Base-by-base conservation (phyloP, 306 rosid genomes). In the Lathyrus oleraceus region DNA sequence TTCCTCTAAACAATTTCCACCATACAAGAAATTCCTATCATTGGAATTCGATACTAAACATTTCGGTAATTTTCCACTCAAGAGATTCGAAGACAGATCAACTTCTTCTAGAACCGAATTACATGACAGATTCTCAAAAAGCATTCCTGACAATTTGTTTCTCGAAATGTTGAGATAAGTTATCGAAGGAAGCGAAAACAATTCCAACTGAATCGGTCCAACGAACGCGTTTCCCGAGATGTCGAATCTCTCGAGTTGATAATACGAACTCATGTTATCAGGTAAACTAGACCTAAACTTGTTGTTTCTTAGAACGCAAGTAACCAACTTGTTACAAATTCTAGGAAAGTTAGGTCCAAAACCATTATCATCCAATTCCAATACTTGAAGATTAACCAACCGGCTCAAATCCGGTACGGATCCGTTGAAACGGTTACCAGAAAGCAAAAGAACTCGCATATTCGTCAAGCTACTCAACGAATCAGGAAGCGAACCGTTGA, bases 321-420 rank as follows among this genome's bases (percentile, higher is more conserved):
- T 84, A 52, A 94, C 92, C 74, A 94, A 81, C 78, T 90, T 94
- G 74, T 76, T 82, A 15, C 87, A 87, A 58, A 87, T 86, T 61
- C 61, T 83, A 17, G 98, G 98, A 85, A 94, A 90, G 76, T 79
- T 76, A 1, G 95, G 94, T 70, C 97, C 97, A 75, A 94, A 90
- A 27, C 73, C 84, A 81, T 94, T 94, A 60, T 79, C 79, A 74
- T 86, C 90, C 79, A 94, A 76, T 60, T 88, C 97, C 68, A 94
- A 87, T 63, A 87, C 87, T 90, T 94, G 96, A 62, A 94, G 98
- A 80, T 87, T 94, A 2, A 76, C 79, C 87, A 94, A 77, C 19
- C 54, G 78, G 15, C 87, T 76, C 15, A 94, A 71, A 76, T 94
- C 96, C 12, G 98, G 98, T 36, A 94, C 91, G 6, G 61, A 72